Base-by-base conservation (phyloP, 1,139 yeast genomes). In the Pichia sp. region DNA sequence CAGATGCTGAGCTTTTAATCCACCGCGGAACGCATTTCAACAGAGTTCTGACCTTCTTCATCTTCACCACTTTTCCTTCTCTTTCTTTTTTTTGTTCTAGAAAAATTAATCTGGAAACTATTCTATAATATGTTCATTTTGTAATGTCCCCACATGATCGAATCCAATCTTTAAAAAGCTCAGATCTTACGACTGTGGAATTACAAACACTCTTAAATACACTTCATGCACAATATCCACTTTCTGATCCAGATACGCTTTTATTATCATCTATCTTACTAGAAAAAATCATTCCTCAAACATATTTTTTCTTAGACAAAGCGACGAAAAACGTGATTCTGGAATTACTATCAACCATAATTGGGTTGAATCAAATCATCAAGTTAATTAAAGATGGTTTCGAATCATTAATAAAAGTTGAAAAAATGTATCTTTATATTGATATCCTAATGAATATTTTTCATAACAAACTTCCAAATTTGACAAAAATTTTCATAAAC, bases 241-340 rank as follows among this genome's bases (percentile, higher is more conserved):
- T 45, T 4, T 34, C 41, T 6, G 45, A 41, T 15, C 2, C 43
- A 6, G 39, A 45, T 24, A 14, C 31, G 6, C 29, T 45, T 10
- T 24, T 26, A n/a, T 24, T 45, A 10, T 27, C 47, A 10, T 39
- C 45, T 2, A 26, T 25, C 13, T 14, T 50, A 9, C 22, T 50
- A 4, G 22, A 40, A 5, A 30, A 24, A 20, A 38, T 38, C 4
- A 33, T 49, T 22, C 52, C 52, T 2, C 42, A 45, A 21, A 38
- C 50, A 3, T 50, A 43, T 22, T 2, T n/a, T 4, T 35, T 50
- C 8, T 6, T 44, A 10, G 44, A 42, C 26, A n/a, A 23, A 7
- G 23, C 31, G 6, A 26, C 35, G 0, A 36, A 39, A 22, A 20
- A 15, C 4, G 35, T 33, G 1, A 29, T 49, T 4, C n/a, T 19